Evolutionary conservation across 257 asterid species (phyloP), one percentile per base, ranked within the genome.

Genomic region (Coffea eugenioides): DNA sequence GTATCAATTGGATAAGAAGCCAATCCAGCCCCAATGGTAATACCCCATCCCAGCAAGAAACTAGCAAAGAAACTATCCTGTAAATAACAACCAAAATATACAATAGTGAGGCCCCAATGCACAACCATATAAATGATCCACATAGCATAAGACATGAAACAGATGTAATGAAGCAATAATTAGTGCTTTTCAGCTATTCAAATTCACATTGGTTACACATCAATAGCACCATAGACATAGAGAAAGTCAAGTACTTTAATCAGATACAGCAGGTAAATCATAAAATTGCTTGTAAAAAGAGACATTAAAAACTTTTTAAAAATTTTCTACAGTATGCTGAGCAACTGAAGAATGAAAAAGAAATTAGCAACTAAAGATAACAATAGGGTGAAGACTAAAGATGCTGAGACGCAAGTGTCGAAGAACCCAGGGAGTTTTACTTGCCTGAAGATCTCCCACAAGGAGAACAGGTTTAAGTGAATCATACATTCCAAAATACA

Each of bases 11-110:
- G 97, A 88, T 92, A 92, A 49, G 97, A 86, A 78, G 91, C 91
- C 85, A 92, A 83, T 23, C 97, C 92, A 68, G 95, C 97, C 77
- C 95, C 92, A 56, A 87, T 88, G 67, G 95, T 90, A 76, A 92
- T 86, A n/a, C 92, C 93, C 93, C 93, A 92, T 78, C 94, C 97
- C 84, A 92, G 88, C 78, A 92, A 69, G 92, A 92, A 92, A 81
- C 96, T 92, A 68, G 97, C 96, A 61, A 91, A 71, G 90, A 92
- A 92, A 77, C 84, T 92, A 80, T 92, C 97, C 96, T 92, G 93
- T 23, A 78, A 73, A 79, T 34, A 70, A 12, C 51, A 83, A 77
- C 12, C 66, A 25, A 67, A 81, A 66, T 43, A 43, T 11, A 25
- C 13, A 11, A 31, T 39, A 52, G 25, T 36, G 59, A 2, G 78